These are phyloP conservation scores for Fusarium sp. DNA, from an alignment of 2,329 filamentous ascomycete genomes.

Conservation along the genomic window DNA sequence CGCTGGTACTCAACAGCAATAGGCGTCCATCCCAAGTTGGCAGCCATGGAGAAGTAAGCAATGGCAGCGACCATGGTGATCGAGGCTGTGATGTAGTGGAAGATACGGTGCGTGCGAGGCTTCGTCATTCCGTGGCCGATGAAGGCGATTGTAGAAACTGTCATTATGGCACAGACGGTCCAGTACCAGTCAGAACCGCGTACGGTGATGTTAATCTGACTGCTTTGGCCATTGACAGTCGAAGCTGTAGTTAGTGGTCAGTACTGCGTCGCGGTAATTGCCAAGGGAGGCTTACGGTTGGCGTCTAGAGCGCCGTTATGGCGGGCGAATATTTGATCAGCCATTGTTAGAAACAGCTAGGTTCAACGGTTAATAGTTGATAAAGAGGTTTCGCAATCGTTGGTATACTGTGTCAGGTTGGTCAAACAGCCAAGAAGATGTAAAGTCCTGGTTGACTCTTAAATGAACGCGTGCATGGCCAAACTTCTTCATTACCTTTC, in stretches of 20 bases:
- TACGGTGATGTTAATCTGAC: slow-evolving; percentile 69
- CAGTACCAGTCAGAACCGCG: slow-evolving; percentile 74
- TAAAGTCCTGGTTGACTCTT: slow-evolving; percentile 8
- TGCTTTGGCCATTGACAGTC: slow-evolving; percentile 25
- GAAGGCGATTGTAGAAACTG: slow-evolving; percentile 64
- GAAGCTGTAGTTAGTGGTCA: background rate
- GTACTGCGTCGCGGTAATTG: rapidly evolving
- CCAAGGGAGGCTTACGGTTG: slow-evolving; percentile 14
- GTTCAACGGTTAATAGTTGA: background rate
- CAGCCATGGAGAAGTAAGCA: slow-evolving; percentile 65
- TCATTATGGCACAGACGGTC: slow-evolving; percentile 72
- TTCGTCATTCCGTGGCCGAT: slow-evolving; percentile 66
- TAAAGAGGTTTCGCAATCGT: background rate
- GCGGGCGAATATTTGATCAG: slow-evolving; percentile 2
- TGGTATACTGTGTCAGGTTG: too few relatives aligned
- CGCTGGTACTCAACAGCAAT: slow-evolving; percentile 66
- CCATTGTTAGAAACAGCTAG: background rate
- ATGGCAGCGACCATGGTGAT: slow-evolving; percentile 64
- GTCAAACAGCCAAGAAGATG: background rate
- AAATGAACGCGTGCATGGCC: background rate
- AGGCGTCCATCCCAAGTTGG: slow-evolving; percentile 62
- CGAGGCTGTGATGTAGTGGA: slow-evolving; percentile 67
- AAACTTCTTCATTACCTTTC: background rate
- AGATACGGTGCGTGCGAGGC: slow-evolving; percentile 66
- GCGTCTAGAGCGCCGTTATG: slow-evolving; percentile 19